Evolutionary conservation across 441 rosid species (phyloP), one percentile per base, ranked within the genome.

Genomic region (Omphalea diandra): DNA sequence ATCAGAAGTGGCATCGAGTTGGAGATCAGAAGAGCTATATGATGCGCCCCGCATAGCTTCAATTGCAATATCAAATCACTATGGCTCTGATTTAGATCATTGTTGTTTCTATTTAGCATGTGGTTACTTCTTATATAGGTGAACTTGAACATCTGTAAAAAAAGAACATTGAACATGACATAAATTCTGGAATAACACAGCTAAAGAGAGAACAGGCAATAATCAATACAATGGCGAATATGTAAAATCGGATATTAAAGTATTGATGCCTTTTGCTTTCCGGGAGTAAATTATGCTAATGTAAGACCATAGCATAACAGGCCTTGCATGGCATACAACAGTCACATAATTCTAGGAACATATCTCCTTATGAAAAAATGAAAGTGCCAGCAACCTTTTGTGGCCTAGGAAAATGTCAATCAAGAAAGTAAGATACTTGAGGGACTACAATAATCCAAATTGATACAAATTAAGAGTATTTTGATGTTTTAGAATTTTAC

Each of bases 141-240:
- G 62, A 22, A 41, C 17, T n/a, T n/a, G n/a, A n/a, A n/a, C n/a
- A 65, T 66, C 77, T 63, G 68, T 33, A 59, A 60, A 60, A 9
- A 50, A 31, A 26, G 20, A 67, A n/a, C 43, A 70, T 32, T 63
- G n/a, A 41, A 33, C 9, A 64, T 3, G 26, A 52, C 31, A 49
- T 27, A 40, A 47, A 6, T 54, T 68, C 53, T 31, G 18, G 59
- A 5, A 17, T 41, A 9, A 65, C 1, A 3, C 36, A 55, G 35
- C 35, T 63, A 20, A 40, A n/a, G 38, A 54, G 17, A 7, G 1
- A 40, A 36, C 33, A 52, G n/a, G 12, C 47, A 52, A 24, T 29
- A 2, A 5, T 36, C 57, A 65, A n/a, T n/a, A n/a, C n/a, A n/a
- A n/a, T n/a, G n/a, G n/a, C n/a, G n/a, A n/a, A n/a, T n/a, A n/a